These are phyloP conservation scores for Arthrobotrys entomopaga DNA, from an alignment of 2,329 filamentous ascomycete genomes.

Conservation along the genomic window DNA sequence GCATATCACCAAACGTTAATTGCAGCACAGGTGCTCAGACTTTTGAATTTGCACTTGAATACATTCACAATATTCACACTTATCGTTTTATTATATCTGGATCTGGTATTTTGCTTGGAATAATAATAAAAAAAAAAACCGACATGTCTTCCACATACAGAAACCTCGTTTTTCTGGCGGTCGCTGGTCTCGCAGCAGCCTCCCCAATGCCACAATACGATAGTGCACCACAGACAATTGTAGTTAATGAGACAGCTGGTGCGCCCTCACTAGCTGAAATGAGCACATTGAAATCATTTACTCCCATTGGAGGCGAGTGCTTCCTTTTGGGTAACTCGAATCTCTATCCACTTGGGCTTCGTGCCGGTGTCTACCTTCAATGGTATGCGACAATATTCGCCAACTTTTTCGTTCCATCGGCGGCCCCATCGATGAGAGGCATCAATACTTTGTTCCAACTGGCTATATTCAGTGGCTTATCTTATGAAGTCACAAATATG, in stretches of 20 bases:
- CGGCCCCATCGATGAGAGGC: constrained; percentile 48
- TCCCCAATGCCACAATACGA: constrained; percentile 50
- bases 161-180: constrained; percentile 37
- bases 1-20: background rate
- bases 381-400: constrained; percentile 54
- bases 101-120: constrained; percentile 43
- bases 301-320: constrained; percentile 43
- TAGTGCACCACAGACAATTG: constrained; percentile 19
- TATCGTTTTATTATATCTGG: constrained; percentile 14
- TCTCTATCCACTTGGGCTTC: constrained; percentile 49
- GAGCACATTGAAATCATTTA: constrained; percentile 42
- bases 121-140: background rate
- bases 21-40: constrained; percentile 4
- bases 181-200: constrained; percentile 32
- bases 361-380: constrained; percentile 52
- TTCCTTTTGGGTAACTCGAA: constrained; percentile 47
- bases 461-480: constrained; percentile 45
- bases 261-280: constrained; percentile 44
- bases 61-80: constrained; percentile 8
- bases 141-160: constrained; percentile 49
- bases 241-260: constrained; percentile 44
- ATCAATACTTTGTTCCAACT: constrained; percentile 52
- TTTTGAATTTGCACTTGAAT: constrained; percentile 21
- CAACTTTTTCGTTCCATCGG: constrained; percentile 53
- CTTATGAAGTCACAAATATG: constrained; percentile 50